Percentiles rank a stretch among this genome's conserved stretches.
phyloP scores from a whole-genome alignment of 305 asterid species.

The Fraxinus albicans region DNA sequence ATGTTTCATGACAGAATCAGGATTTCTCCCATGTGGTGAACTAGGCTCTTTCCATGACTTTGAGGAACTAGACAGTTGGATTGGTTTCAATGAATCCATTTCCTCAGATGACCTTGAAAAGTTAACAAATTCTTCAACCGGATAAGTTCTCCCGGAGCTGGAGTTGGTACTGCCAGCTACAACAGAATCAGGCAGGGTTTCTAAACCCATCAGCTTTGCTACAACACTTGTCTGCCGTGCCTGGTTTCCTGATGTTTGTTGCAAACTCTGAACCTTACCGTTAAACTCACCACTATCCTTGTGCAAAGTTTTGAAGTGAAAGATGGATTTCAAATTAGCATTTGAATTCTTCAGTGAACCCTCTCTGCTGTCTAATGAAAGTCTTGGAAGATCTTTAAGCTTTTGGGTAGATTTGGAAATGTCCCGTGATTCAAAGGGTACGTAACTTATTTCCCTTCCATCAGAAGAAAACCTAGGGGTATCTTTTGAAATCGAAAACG shows the following conservation, averaged over 20 bases:
- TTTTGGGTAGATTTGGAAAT: constrained; percentile 50
- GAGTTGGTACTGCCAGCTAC: constrained; percentile 35
- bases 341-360: constrained; percentile 48
- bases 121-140: constrained; percentile 33
- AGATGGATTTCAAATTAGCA: constrained; percentile 43
- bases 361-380: constrained; percentile 75
- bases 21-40: constrained; percentile 70
- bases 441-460: constrained; percentile 52
- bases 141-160: constrained; percentile 29
- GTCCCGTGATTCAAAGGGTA: constrained; percentile 44
- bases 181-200: constrained; percentile 52
- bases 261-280: constrained; percentile 27
- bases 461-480: constrained; percentile 84
- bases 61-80: constrained; percentile 36
- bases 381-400: constrained; percentile 71
- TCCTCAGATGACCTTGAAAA: constrained; percentile 29
- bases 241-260: constrained; percentile 38
- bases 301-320: constrained; percentile 36
- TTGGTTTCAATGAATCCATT: constrained; percentile 24
- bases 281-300: constrained; percentile 33
- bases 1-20: constrained; percentile 59
- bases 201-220: constrained; percentile 96
- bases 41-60: constrained; percentile 63
- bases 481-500: constrained; percentile 42
- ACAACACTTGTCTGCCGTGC: constrained; percentile 80